Evolutionary conservation across 371 early-diverging fungal genomes (phyloP).

Genomic region (Smittium culicis): DNA sequence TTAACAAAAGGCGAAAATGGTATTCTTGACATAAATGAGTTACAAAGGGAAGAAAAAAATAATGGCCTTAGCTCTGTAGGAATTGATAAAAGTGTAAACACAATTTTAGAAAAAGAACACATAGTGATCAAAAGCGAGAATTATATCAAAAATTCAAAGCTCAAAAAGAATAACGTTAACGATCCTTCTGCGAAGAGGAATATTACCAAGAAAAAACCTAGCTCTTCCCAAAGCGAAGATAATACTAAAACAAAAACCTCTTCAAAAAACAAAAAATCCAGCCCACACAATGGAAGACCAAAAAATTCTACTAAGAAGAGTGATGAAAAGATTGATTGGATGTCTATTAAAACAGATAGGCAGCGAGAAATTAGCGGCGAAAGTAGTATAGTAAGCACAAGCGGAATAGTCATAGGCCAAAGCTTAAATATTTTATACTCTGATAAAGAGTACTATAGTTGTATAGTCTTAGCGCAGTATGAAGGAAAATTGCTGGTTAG

Average conservation of each 20-base stretch:
- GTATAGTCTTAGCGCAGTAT: conserved; percentile 20
- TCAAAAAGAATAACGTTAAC: no score
- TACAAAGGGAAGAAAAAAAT: no score
- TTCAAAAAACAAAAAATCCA: not conserved
- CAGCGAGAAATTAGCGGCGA: conserved; percentile 12
- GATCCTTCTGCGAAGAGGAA: no score
- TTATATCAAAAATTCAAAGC: not conserved
- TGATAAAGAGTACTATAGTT: conserved; percentile 27
- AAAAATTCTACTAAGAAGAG: conserved; percentile 2
- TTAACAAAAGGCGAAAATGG: conserved; percentile 4
- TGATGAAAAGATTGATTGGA: conserved; percentile 7
- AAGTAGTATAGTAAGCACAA: not conserved
- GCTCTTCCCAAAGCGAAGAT: not conserved
- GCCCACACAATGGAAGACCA: no score
- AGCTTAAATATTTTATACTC: conserved; percentile 25
- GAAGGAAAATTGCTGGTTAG: conserved; percentile 25
- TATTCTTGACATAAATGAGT: no score
- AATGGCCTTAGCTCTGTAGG: not conserved
- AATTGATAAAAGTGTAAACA: not conserved
- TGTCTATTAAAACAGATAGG: conserved; percentile 15
- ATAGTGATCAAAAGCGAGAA: not conserved
- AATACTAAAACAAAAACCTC: not conserved
- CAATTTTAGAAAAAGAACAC: not conserved
- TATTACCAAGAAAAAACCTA: no score
- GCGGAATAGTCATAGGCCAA: conserved; percentile 15